Evolutionary conservation across 768 basidiomycete species (phyloP), one percentile per base, ranked within the genome.

Genomic region (Infundibulicybe gibba): DNA sequence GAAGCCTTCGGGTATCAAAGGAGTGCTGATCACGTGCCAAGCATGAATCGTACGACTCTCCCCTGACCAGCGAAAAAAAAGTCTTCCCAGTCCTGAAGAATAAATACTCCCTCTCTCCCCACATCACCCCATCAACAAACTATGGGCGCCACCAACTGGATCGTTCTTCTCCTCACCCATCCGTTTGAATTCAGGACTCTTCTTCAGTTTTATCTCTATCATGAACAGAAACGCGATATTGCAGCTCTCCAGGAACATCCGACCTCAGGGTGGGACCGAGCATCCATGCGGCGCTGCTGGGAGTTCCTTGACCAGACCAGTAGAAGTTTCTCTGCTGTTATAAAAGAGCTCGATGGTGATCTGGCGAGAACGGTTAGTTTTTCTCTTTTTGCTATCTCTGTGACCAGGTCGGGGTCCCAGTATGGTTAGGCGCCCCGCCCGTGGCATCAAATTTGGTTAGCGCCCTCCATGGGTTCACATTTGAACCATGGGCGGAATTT

Each of bases 331-430:
- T 76, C 92, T 0, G 83, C 87, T 1, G 95, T 99, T 51, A 92
- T 97, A 59, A 97, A 95, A 67, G 90, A 97, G 66, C 71, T 98
- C 3, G 94, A 99, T 25, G 95, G 94, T 0, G 95, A 98, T 62
- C 69, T 99, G 51, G 94, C 94, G 3, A 73, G 95, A 51, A 88
- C 86, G 35, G 94, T 97, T 62, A 67, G 92, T 81, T 12, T 38
- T 17, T 9, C 17, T 14, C 30, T 44, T 12, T 33, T 21, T 32
- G 21, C 46, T n/a, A n/a, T n/a, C n/a, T n/a, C n/a, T n/a, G n/a
- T n/a, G n/a, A n/a, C n/a, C n/a, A n/a, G n/a, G n/a, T n/a, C n/a
- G n/a, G n/a, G n/a, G n/a, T n/a, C n/a, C n/a, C n/a, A n/a, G n/a
- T n/a, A n/a, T n/a, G n/a, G n/a, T n/a, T n/a, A n/a, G n/a, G n/a